Base-by-base conservation (phyloP, 352 stramenopile species). In the Globisporangium irregulare region DNA sequence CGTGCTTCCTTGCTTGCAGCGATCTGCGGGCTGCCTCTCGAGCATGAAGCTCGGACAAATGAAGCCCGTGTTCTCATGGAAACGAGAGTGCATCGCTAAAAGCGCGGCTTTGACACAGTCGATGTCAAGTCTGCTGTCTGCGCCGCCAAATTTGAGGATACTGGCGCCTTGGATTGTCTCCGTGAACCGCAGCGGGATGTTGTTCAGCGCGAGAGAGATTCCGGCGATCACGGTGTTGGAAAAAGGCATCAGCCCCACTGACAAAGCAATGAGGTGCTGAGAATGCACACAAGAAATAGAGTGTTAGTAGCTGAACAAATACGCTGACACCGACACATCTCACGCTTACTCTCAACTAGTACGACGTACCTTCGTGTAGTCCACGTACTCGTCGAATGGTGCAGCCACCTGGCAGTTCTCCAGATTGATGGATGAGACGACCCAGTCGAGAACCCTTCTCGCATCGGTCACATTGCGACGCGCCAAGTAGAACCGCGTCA, bases 31-130 rank as follows among this genome's bases (percentile, higher is more conserved):
- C 9, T 20, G 1, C 5, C 24, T 22, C 43, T 62, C 63, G 63
- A 63, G 22, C 53, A 34, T 48, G 41, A 68, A 68, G n/a, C 18
- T 36, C 38, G 63, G 63, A 29, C 29, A 51, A 25, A 68, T n/a
- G 34, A 68, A 62, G 3, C 53, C 38, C 10, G 54, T 41, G 7
- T 4, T 59, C 9, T n/a, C 29, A 8, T 67, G 34, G 61, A 67
- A 67, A 18, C 50, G 50, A 32, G 59, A 51, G 25, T 64, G 59
- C 24, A 64, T 25, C 18, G 15, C 22, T 25, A 64, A 18, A 14
- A 64, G 32, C n/a, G 51, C 51, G 29, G 61, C 61, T 59, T 67
- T 67, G 5, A 32, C n/a, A 29, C 61, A 67, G 32, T 67, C 61
- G 20, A 59, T n/a, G 61, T 67, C 61, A 6, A 67, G 22, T n/a